phyloP scores from a whole-genome alignment of 305 asterid genomes.

The Fraxinus greggii region DNA sequence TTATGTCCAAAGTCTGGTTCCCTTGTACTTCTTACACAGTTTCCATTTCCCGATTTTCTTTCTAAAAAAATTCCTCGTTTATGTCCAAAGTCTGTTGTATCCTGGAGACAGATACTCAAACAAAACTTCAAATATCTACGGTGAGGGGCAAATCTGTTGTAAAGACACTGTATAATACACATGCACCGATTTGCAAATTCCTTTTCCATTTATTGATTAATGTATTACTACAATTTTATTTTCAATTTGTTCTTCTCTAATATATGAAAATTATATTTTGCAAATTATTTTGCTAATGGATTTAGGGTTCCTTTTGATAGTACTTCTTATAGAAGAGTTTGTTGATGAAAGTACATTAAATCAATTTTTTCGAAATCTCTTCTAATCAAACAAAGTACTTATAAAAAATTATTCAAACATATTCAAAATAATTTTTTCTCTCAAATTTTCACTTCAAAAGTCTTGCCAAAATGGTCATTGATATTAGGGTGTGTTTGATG shows the following conservation, averaged over 20 bases:
- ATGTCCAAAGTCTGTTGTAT: background rate
- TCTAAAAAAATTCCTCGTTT: no score
- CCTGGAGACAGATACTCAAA: background rate
- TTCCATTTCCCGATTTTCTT: background rate
- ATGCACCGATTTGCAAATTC: background rate
- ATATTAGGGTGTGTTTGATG: no score
- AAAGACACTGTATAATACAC: background rate
- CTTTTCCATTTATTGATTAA: background rate
- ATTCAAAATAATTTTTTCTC: no score
- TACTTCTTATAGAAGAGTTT: background rate
- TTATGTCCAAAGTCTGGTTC: no score
- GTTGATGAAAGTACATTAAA: background rate
- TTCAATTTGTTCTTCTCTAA: background rate
- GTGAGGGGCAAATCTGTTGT: no score
- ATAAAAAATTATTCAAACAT: no score
- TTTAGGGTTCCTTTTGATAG: no score
- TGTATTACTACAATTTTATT: no score
- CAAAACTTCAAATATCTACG: background rate
- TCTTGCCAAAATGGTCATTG: background rate
- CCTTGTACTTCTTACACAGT: no score
- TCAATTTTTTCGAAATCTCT: background rate
- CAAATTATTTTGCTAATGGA: background rate
- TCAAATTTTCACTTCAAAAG: no score
- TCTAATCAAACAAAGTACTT: no score
- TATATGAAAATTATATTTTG: background rate